These are phyloP conservation scores for Daldinia caldariorum DNA, from an alignment of 495 filamentous ascomycete species.

Conservation along the genomic window DNA sequence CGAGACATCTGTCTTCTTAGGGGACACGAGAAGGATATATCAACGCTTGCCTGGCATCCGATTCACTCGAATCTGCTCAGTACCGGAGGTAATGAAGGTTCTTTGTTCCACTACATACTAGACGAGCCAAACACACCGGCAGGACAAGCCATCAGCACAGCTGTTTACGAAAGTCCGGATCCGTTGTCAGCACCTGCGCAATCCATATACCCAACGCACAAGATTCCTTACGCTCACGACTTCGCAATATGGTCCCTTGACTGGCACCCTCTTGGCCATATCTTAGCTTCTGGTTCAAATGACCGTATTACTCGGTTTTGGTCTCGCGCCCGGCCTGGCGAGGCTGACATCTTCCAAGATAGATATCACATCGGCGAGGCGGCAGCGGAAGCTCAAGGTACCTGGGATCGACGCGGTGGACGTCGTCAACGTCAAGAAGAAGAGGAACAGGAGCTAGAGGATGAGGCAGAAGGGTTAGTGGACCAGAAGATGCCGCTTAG, in stretches of 20 bases:
- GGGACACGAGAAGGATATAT: conserved; percentile 95
- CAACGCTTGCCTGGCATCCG: conserved; percentile 92
- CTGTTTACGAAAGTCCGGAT: conserved; percentile 84
- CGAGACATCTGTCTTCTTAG: conserved; percentile 90
- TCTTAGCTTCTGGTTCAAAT: conserved; percentile 98
- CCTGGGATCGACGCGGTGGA: conserved; percentile 83
- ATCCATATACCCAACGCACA: conserved; percentile 87
- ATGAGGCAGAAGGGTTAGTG: conserved; percentile 91
- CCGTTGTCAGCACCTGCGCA: conserved; percentile 81
- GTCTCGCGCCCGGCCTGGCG: conserved; percentile 88
- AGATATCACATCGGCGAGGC: conserved; percentile 94
- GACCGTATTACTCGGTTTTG: conserved; percentile 97
- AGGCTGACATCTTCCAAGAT: conserved; percentile 83
- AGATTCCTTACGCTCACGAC: conserved; percentile 85
- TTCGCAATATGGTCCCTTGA: conserved; percentile 96
- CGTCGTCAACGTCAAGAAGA: conserved; percentile 86
- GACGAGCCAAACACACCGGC: conserved; percentile 87
- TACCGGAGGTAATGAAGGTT: conserved; percentile 88
- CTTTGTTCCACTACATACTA: conserved; percentile 89
- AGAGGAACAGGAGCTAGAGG: conserved; percentile 90
- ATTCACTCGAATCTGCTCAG: conserved; percentile 88
- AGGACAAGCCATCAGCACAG: conserved; percentile 71
- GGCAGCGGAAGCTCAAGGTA: conserved; percentile 91
- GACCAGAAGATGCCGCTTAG: conserved; percentile 85
- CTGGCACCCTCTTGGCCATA: conserved; percentile 96